Evolutionary conservation across 1,284 basidiomycete species (phyloP), one percentile per base, ranked within the genome.

Genomic region (Moesziomyces globuligerus): DNA sequence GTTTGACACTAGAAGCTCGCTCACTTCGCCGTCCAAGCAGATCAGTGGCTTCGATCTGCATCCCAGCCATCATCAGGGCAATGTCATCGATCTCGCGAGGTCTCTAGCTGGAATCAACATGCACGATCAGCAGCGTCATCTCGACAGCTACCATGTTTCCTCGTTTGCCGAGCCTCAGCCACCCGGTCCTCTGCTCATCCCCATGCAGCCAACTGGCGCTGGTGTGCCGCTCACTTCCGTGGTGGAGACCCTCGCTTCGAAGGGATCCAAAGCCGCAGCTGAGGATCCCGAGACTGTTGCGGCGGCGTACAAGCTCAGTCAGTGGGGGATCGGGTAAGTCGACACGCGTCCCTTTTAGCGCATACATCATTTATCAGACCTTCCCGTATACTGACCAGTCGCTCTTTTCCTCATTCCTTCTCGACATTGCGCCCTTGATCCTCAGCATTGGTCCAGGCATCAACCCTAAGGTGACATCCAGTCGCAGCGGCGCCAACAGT

Each of bases 391-490:
- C 32, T 34, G 32, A 34, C 32, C 15, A 7, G 32, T 20, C 36
- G 26, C 26, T 23, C 9, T 24, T 7, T 34, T 34, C 15, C 32
- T 1, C 32, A 34, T 34, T 17, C 7, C 17, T 2, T 5, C 17
- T 40, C 13, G 7, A 32, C 6, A 20, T 48, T 0, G 5, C 11
- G 1, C 15, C 8, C 3, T 18, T 15, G 7, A 21, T 29, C n/a
- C 10, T 4, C 42, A 71, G 68, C 3, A 64, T 78, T 37, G 75
- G 75, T 11, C 72, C 75, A 7, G 75, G 75, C 4, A 64, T 76
- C 55, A 78, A 78, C 25, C 75, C 75, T 0, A 68, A 74, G 21
- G 55, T 67, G 11, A 57, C 47, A 1, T 34, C 60, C 9, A 47
- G 46, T 25, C 50, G 52, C 10, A 56, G 52, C 23, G 50, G 55